Evolutionary conservation across 1,284 basidiomycete species (phyloP), one percentile per base, ranked within the genome.

Genomic region (Fomitopsis pinicola): DNA sequence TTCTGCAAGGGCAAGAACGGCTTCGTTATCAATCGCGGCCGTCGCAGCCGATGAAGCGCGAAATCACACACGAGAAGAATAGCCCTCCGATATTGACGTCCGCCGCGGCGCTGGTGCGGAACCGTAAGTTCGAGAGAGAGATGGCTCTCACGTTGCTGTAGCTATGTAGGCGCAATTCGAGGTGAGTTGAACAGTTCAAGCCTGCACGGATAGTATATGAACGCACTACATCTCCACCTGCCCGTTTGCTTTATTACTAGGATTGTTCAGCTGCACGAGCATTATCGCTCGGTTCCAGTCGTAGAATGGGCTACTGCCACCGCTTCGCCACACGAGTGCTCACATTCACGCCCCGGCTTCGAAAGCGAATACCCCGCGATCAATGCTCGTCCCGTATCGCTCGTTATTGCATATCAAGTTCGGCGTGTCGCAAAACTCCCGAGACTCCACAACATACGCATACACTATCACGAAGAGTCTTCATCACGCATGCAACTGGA

Each of bases 271-370:
- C 7, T 69, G 67, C 1, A 73, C 72, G 17, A 73, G 63, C 53
- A 74, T 64, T 7, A 69, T 67, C 5, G 73, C 66, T 10, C 66
- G 63, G 44, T 71, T 71, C 73, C 73, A 74, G 52, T 72, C 73
- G 57, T 26, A 22, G 50, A 46, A 56, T 6, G 12, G 30, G 22
- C 15, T 28, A 26, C 10, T 40, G 60, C 58, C 2, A 59, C 17
- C 12, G 36, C 8, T 17, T 42, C 44, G 22, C 35, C 42, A 36
- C 28, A 50, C 3, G 42, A 28, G 15, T 3, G 46, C 15, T 15
- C 12, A 17, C 6, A 77, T 83, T 67, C 67, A 89, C 87, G 80
- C 75, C 70, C 83, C 86, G 62, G 78, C 71, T 6, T 72, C 69
- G 62, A 79, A 79, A 22, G 65, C 66, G 66, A 77, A 79, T 5